Percentiles rank a stretch among this genome's conserved stretches.
These are phyloP conservation scores for Gypsophila paniculata DNA, from an alignment of 179 eudicot species.

Conservation along the genomic window DNA sequence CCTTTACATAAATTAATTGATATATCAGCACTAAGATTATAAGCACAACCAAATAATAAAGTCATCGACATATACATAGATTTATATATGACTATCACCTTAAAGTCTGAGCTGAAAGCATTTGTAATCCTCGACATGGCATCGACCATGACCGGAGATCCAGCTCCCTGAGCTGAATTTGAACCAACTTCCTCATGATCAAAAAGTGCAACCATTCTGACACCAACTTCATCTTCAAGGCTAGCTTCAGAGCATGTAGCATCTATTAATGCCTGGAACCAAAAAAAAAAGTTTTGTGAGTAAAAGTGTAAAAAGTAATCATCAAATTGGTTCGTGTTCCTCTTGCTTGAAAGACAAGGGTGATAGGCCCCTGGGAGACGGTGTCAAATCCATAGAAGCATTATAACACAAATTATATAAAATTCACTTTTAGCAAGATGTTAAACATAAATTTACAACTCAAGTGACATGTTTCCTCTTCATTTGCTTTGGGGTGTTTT, in stretches of 20 bases:
- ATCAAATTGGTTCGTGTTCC: neutral
- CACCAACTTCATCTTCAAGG: constrained; percentile 85
- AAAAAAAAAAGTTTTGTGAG: neutral
- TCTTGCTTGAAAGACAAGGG: neutral
- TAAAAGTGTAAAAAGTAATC: neutral
- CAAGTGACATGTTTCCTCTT: neutral
- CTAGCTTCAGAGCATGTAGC: constrained; percentile 61
- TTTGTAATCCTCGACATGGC: constrained; percentile 78
- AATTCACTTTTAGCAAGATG: neutral
- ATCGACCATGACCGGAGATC: constrained; percentile 89
- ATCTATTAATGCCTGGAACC: constrained; percentile 79
- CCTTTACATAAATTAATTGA: neutral
- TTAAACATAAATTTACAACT: neutral
- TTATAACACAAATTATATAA: neutral
- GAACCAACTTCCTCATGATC: constrained; percentile 99
- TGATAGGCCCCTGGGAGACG: neutral
- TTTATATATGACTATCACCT: constrained; percentile 38
- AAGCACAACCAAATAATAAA: neutral
- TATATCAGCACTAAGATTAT: constrained; percentile 4
- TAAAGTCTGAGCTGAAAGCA: constrained; percentile 52
- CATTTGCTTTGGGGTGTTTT: neutral
- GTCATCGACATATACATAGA: constrained; percentile 5
- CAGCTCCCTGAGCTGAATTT: constrained; percentile 97
- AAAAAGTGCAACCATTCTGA: constrained; percentile 89
- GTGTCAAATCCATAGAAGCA: neutral